Base-by-base conservation (phyloP, 495 filamentous ascomycete species). In the Clavariopsis aquatica region DNA sequence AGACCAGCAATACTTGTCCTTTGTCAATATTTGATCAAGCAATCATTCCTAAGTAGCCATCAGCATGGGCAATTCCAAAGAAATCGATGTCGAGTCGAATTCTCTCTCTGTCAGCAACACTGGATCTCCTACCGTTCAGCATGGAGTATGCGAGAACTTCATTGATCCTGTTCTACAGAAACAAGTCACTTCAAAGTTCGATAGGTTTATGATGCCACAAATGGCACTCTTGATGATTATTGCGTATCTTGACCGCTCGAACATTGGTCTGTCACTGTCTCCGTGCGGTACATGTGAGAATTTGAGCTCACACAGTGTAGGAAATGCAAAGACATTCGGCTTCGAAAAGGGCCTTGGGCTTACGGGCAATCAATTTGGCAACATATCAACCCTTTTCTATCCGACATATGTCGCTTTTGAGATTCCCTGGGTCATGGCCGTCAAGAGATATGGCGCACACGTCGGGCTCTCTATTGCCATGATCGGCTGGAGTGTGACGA, bases 241-340 rank as follows among this genome's bases (percentile, higher is more conserved):
- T 31, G 13, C 15, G 17, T 56, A 43, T n/a, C 38, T 43, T 17
- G 38, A 43, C 38, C 38, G 38, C 62, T 64, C 24, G 53, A 64
- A 45, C 52, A 15, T 75, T 12, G 74, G 71, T 56, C n/a, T n/a
- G n/a, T n/a, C n/a, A n/a, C n/a, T n/a, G n/a, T n/a, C n/a, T n/a
- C n/a, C n/a, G n/a, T n/a, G n/a, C n/a, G n/a, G n/a, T n/a, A n/a
- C n/a, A n/a, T n/a, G n/a, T n/a, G n/a, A n/a, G n/a, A n/a, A n/a
- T n/a, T n/a, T n/a, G n/a, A n/a, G n/a, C n/a, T n/a, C n/a, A n/a
- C n/a, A n/a, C n/a, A n/a, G n/a, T n/a, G n/a, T n/a, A n/a, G n/a
- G n/a, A n/a, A 76, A 76, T 62, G 73, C 74, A n/a, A 52, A 62
- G 3, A 64, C 70, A 2, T 74, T 74, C 45, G 65, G 66, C 28